Conservation (phyloP, 2,329 filamentous ascomycete genomes). For the Xylaria arbuscula region DNA sequence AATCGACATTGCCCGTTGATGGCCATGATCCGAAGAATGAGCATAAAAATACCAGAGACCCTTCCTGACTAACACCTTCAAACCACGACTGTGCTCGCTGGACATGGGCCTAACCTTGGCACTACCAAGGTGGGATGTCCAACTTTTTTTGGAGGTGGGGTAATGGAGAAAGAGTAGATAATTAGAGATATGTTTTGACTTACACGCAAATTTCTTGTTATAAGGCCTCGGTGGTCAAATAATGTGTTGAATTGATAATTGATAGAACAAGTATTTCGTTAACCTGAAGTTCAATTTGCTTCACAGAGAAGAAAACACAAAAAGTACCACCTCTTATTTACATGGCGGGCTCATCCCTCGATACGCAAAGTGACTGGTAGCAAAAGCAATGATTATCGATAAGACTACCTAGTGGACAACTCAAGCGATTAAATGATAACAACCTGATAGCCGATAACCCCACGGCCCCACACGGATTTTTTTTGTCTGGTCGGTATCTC, state of each 20-base stretch:
- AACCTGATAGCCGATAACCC: conserved; percentile 27
- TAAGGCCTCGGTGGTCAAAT: background rate
- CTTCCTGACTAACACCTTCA: background rate
- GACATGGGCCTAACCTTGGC: conserved; percentile 19
- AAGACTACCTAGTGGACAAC: conserved; percentile 19
- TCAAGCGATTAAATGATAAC: background rate
- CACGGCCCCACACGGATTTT: conserved; percentile 40
- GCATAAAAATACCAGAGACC: background rate
- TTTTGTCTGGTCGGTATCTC: conserved; percentile 31
- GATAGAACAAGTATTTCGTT: background rate
- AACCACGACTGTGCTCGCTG: background rate
- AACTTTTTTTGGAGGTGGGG: conserved; percentile 30
- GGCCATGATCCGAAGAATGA: background rate
- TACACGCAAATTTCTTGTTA: conserved; percentile 13
- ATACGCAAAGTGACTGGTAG: background rate
- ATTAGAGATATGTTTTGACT: conserved; percentile 5
- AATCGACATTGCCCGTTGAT: background rate
- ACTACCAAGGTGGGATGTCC: conserved; percentile 27
- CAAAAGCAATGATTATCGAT: conserved; percentile 28
- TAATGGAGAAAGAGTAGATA: conserved; percentile 10
- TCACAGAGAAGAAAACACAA: background rate
- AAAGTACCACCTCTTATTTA: background rate
- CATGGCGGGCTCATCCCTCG: background rate
- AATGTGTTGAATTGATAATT: background rate
- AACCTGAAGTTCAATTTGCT: background rate